Evolutionary conservation across 1,139 yeast genomes (phyloP).

Genomic region (Hyphopichia khmerensis): DNA sequence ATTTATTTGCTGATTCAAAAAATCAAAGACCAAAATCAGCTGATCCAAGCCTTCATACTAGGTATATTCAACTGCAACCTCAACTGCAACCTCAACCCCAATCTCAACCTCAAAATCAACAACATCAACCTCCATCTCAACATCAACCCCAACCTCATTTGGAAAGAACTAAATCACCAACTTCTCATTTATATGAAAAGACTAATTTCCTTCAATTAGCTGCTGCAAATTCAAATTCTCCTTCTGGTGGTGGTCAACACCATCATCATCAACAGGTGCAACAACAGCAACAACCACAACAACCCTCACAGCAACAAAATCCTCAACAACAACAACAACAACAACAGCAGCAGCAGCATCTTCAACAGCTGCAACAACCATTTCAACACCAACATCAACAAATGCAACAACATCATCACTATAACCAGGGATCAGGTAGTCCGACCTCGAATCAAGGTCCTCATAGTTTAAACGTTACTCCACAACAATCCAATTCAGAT

Average conservation of each 20-base stretch:
- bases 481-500: slow-evolving; percentile 12
- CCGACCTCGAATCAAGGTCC: not conserved
- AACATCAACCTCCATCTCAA: slow-evolving; percentile 6
- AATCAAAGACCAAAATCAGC: slow-evolving; percentile 44
- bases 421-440: not conserved
- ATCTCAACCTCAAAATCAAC: not conserved
- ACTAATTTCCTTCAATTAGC: slow-evolving; percentile 47
- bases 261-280: not conserved
- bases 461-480: not conserved
- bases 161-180: slow-evolving; percentile 44
- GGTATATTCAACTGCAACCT: slow-evolving; percentile 2
- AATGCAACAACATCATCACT: slow-evolving; percentile 3
- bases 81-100: not conserved
- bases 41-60: slow-evolving; percentile 30
- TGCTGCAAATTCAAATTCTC: slow-evolving; percentile 21
- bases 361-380: not conserved
- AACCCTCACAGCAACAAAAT: not conserved
- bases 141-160: slow-evolving; percentile 10
- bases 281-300: not conserved
- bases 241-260: not conserved
- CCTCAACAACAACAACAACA: not conserved
- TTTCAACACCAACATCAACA: not conserved
- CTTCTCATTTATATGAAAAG: slow-evolving; percentile 45
- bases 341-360: not conserved
- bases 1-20: slow-evolving; percentile 29